These are phyloP conservation scores for Halteria grandinella DNA, from an alignment of 73 alveolate genomes.

Conservation along the genomic window DNA sequence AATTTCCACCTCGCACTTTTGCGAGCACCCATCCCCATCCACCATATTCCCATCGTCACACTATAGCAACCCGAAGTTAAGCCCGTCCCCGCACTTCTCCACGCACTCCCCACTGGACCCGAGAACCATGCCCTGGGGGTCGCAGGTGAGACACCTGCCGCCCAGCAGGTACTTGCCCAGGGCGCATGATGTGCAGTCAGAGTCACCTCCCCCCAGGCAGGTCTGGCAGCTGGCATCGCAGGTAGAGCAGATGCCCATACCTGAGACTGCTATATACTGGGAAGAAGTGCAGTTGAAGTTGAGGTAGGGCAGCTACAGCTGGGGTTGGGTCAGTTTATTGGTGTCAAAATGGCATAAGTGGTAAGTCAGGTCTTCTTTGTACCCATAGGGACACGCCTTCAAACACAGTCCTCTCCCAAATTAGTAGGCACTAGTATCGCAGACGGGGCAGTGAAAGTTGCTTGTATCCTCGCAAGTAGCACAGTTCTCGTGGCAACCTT, in stretches of 20 bases:
- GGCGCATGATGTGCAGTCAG: constrained; percentile 41
- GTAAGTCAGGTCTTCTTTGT: background rate
- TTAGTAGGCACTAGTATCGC: constrained; percentile 29
- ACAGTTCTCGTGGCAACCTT: constrained; percentile 27
- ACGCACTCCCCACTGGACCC: constrained; percentile 13
- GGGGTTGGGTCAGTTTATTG: background rate
- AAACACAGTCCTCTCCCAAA: constrained; percentile 30
- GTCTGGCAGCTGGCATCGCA: constrained; percentile 32
- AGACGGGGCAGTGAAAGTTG: constrained; percentile 31
- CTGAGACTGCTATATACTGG: constrained; percentile 13
- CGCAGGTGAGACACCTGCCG: constrained; percentile 28
- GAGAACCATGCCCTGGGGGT: constrained; percentile 31
- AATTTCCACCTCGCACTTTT: constrained; percentile 56
- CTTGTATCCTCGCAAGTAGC: constrained; percentile 27
- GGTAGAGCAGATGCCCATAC: constrained; percentile 8
- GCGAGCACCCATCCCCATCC: constrained; percentile 73
- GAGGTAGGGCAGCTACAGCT: background rate
- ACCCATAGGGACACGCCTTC: constrained; percentile 31
- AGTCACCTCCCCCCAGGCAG: constrained; percentile 27
- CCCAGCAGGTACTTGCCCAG: constrained; percentile 21
- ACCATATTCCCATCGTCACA: constrained; percentile 72
- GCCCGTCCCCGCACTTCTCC: constrained; percentile 56
- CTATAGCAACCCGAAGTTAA: constrained; percentile 25
- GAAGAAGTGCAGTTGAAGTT: background rate
- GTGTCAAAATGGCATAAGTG: constrained; percentile 30